Evolutionary conservation across 805 yeast genomes (phyloP), one percentile per base, ranked within the genome.

Genomic region (Kockiozyma suomiensis): DNA sequence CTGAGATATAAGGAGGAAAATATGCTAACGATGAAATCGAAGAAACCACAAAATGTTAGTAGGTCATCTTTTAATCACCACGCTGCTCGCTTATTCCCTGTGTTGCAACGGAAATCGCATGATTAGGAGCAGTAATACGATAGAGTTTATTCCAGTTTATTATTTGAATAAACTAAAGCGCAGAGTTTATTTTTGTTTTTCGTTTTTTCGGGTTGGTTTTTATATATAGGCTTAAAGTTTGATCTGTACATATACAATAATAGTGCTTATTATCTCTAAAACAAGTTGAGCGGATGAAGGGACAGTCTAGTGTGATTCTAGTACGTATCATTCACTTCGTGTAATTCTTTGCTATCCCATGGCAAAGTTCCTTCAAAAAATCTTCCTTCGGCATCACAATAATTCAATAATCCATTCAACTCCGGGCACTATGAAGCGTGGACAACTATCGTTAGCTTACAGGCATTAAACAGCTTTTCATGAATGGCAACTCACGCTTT

Each of bases 351-450:
- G 17, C 30, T 50, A 32, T 62, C 66, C 69, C 69, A 66, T 6
- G 69, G 69, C 37, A 66, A 40, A 3, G 60, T 28, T 5, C 68
- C 68, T 26, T 53, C 50, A 30, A 43, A 66, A 4, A 59, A 8
- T 28, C 45, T 51, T 2, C 67, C 66, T 17, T 51, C 40, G 13
- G 15, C 32, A 19, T 58, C 53, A 54, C 69, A 66, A 42, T 35
- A 66, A 10, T 50, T 26, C 25, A 66, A 35, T 7, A 66, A 33
- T 1, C 50, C 65, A 6, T 49, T 33, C 37, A 66, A 37, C 32
- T 63, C 66, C 30, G 69, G 69, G 49, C 68, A 66, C 55, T 67
- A 56, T n/a, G n/a, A 21, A 48, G 26, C 30, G n/a, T n/a, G n/a
- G 19, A n/a, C n/a, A 38, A 21, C 42, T 37, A 26, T 3, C 2